These are phyloP conservation scores for Withania somnifera DNA, from an alignment of 305 asterid genomes.

Conservation along the genomic window DNA sequence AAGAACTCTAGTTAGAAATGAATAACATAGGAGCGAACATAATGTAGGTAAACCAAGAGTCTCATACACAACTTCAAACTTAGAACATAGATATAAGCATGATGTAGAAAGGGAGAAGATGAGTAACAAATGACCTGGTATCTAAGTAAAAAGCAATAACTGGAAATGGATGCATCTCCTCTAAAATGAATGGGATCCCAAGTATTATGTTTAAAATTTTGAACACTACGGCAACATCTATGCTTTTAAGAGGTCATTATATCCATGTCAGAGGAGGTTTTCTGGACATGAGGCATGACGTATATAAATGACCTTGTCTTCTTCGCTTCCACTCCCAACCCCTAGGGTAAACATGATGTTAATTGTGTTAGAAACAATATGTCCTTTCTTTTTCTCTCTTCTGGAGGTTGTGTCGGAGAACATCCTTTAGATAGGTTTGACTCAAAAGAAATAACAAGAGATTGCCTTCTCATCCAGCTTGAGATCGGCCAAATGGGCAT, in stretches of 20 bases:
- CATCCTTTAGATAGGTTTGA: neutral
- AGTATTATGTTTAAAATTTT: neutral
- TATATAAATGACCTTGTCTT: neutral
- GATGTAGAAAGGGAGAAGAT: neutral
- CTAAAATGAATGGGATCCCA: neutral
- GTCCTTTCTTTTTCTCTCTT: neutral
- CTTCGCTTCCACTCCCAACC: neutral
- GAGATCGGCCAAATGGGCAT: no score
- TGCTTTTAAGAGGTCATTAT: neutral
- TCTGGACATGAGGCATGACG: neutral
- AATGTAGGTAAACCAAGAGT: neutral
- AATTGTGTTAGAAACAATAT: neutral
- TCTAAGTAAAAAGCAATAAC: neutral
- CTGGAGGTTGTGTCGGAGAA: neutral
- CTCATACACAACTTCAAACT: neutral
- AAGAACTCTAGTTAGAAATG: conserved; percentile 5
- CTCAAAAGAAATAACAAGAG: neutral
- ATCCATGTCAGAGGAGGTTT: neutral
- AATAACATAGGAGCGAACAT: neutral
- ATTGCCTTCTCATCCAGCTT: no score
- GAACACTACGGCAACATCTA: neutral
- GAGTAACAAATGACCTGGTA: neutral
- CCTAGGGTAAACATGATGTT: neutral
- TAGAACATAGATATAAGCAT: neutral
- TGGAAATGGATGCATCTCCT: neutral